These are phyloP conservation scores for Plasmodium malariae DNA, from an alignment of 169 alveolate species.

Conservation along the genomic window DNA sequence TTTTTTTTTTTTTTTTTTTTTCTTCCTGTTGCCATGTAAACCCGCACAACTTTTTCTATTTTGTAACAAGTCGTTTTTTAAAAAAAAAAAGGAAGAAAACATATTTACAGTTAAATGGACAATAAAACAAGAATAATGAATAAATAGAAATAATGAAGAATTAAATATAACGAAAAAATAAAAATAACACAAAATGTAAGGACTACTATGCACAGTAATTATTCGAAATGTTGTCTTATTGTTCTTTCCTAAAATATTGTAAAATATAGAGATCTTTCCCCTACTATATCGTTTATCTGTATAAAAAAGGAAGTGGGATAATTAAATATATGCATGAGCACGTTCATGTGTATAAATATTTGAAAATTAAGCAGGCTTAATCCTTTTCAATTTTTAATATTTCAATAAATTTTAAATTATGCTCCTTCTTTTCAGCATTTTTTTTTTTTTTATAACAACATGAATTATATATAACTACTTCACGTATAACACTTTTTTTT, in stretches of 20 bases:
- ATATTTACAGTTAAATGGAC: too few relatives aligned
- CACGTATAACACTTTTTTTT: not conserved
- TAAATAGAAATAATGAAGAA: too few relatives aligned
- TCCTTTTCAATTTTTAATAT: not conserved
- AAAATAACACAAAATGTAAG: slow-evolving; percentile 12
- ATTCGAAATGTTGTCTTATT: too few relatives aligned
- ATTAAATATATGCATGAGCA: slow-evolving; percentile 15
- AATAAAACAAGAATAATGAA: too few relatives aligned
- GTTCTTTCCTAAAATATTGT: slow-evolving; percentile 41
- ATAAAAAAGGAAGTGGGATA: not conserved
- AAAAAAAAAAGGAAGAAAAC: too few relatives aligned
- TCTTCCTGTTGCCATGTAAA: too few relatives aligned
- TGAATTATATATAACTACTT: not conserved
- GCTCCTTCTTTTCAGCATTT: not conserved
- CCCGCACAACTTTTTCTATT: too few relatives aligned
- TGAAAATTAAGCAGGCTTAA: too few relatives aligned
- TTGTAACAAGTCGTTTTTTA: too few relatives aligned
- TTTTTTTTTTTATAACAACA: not conserved
- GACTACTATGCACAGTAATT: too few relatives aligned
- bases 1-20: too few relatives aligned
- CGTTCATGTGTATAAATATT: not conserved
- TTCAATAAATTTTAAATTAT: not conserved
- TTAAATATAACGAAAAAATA: not conserved
- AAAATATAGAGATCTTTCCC: slow-evolving; percentile 31
- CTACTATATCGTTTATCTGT: slow-evolving; percentile 50